phyloP scores from a whole-genome alignment of 768 basidiomycete species.

The Leccinum disarticulatum region DNA sequence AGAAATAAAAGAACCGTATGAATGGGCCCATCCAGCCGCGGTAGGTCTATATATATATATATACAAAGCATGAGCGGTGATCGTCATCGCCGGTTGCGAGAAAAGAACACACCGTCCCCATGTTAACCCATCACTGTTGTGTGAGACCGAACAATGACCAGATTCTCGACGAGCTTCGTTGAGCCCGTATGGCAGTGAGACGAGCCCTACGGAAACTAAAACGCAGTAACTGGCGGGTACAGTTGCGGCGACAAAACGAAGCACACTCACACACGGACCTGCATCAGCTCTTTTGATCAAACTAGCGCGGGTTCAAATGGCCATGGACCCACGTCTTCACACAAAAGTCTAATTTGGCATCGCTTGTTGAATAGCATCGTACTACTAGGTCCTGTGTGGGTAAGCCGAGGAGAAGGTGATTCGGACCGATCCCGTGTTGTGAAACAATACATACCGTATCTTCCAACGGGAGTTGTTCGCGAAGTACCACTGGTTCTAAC shows the following conservation, averaged over 20 bases:
- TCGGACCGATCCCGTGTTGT: conserved; percentile 1
- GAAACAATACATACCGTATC: conserved; percentile 1
- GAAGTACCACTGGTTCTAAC: neutral
- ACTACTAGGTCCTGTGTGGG: conserved; percentile 7
- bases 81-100: conserved; percentile 7
- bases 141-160: neutral
- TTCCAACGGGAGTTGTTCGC: neutral
- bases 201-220: neutral
- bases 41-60: neutral
- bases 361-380: neutral
- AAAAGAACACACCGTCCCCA: conserved; percentile 8
- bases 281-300: neutral
- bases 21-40: neutral
- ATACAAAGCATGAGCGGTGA: neutral
- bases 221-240: neutral
- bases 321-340: neutral
- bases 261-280: conserved; percentile 1
- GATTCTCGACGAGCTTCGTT: neutral
- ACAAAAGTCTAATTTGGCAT: neutral
- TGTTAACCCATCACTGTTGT: neutral
- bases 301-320: neutral
- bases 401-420: conserved; percentile 16
- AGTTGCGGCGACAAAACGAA: neutral
- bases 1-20: neutral
- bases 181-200: neutral